Evolutionary conservation across 805 yeast genomes (phyloP), one percentile per base, ranked within the genome.

Genomic region (Candida glaebosa): DNA sequence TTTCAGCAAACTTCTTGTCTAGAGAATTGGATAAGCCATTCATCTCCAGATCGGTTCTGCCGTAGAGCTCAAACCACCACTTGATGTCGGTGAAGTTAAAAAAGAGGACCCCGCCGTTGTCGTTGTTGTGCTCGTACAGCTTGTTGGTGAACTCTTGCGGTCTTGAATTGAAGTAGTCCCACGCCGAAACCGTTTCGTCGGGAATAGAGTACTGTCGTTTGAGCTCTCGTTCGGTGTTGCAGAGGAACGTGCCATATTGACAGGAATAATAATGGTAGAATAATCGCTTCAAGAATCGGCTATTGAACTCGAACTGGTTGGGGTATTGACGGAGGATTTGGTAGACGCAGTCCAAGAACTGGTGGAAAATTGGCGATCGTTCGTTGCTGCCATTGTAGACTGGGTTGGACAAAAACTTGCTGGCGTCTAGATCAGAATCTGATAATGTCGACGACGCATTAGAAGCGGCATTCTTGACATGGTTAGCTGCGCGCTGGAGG

Each of bases 81-180:
- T 77, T 75, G n/a, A 82, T 74, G 36, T 78, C 76, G 16, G 70
- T 72, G 45, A 69, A 73, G 57, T 81, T 77, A 22, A 91, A 88
- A 37, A 78, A 76, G 1, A 87, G 57, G 37, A 70, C 76, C 26
- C 67, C 69, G 12, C 61, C 64, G 10, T 52, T 53, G n/a, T 63
- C 63, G 3, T 38, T 34, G 7, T 46, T 47, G 1, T 33, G 28
- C 4, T 38, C 14, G 53, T 75, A 87, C 2, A 51, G 54, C 15
- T 62, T 60, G 57, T 84, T 85, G 1, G 73, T 62, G 54, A 90
- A 91, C 57, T 90, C 96, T 8, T 59, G 59, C 15, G 71, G 70
- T 18, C 96, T 69, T 4, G 95, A 85, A 41, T 80, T 70, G 66
- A 93, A 91, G 57, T 93, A 90, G 60, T 90, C 96, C 98, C 98